These are phyloP conservation scores for Ciborinia camelliae DNA, from an alignment of 2,329 filamentous ascomycete genomes.

Conservation along the genomic window DNA sequence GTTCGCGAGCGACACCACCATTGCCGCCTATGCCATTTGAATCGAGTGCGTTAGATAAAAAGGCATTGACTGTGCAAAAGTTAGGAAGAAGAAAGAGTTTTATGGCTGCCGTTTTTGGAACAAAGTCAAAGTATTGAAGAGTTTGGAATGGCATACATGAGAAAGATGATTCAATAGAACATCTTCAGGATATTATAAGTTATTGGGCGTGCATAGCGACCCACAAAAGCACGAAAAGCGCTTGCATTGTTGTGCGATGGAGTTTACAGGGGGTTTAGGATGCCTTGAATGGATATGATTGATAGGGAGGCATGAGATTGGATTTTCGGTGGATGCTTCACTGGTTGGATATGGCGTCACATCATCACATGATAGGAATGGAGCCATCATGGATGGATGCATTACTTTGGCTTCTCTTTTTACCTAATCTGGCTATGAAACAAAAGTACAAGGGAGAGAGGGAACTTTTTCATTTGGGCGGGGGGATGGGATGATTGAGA, in stretches of 20 bases:
- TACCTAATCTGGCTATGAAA: background rate
- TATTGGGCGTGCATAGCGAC: background rate
- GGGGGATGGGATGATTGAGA: background rate
- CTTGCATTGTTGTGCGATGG: conserved; percentile 18
- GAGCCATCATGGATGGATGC: background rate
- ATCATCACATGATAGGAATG: conserved; percentile 1
- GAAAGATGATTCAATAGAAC: background rate
- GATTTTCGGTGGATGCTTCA: background rate
- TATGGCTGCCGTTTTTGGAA: conserved; percentile 45
- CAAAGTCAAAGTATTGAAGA: conserved; percentile 17
- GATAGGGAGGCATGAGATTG: background rate
- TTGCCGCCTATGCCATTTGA: conserved; percentile 29
- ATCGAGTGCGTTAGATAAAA: conserved; percentile 26
- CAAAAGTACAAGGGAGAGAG: background rate
- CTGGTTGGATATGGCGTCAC: conserved; percentile 7
- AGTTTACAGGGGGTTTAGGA: conserved; percentile 15
- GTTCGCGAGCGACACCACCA: conserved; percentile 26
- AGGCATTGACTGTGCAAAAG: conserved; percentile 33
- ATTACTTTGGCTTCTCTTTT: background rate
- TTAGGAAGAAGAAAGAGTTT: conserved; percentile 47
- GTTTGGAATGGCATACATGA: background rate
- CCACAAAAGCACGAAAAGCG: background rate
- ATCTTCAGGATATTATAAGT: background rate
- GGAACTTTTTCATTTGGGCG: background rate
- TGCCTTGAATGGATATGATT: background rate